phyloP scores from a whole-genome alignment of 495 filamentous ascomycete species.

The Cenococcum geophilum region DNA sequence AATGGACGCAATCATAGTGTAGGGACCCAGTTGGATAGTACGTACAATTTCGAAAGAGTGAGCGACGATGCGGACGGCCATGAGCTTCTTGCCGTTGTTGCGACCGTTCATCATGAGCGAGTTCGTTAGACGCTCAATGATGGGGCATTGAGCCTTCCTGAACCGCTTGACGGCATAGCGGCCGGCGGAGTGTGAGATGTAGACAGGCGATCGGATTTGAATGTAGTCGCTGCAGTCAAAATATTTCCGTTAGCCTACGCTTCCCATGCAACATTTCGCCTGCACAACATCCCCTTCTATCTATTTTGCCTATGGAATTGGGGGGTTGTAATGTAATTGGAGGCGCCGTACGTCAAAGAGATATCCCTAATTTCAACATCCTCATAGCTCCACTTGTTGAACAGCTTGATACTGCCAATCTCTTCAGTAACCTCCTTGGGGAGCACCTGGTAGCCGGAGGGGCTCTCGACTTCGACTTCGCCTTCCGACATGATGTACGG shows the following conservation, averaged over 20 bases:
- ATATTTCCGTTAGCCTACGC: constrained; percentile 31
- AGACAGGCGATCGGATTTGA: constrained; percentile 97
- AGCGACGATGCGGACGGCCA: constrained; percentile 98
- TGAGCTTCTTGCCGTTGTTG: constrained; percentile 99
- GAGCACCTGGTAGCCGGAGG: constrained; percentile 67
- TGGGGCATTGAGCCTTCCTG: constrained; percentile 99
- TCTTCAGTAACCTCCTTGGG: constrained; percentile 90
- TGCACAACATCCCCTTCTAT: not conserved
- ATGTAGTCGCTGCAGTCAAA: constrained; percentile 87
- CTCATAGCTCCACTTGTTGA: constrained; percentile 97
- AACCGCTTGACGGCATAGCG: constrained; percentile 99
- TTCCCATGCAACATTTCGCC: not conserved
- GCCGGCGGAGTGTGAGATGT: constrained; percentile 96
- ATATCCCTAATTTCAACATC: constrained; percentile 99
- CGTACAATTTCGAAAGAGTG: constrained; percentile 99
- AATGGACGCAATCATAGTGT: no score
- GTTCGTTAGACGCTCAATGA: constrained; percentile 99
- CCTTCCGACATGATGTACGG: constrained; percentile 67
- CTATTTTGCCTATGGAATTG: not conserved
- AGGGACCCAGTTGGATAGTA: constrained; percentile 20
- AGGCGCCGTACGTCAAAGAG: constrained; percentile 84
- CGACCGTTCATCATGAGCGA: constrained; percentile 99
- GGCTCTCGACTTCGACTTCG: constrained; percentile 86
- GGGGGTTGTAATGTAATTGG: not conserved
- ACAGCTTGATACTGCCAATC: constrained; percentile 93